Evolutionary conservation across 768 basidiomycete species (phyloP).

Genomic region (Cystobasidium ongulense): DNA sequence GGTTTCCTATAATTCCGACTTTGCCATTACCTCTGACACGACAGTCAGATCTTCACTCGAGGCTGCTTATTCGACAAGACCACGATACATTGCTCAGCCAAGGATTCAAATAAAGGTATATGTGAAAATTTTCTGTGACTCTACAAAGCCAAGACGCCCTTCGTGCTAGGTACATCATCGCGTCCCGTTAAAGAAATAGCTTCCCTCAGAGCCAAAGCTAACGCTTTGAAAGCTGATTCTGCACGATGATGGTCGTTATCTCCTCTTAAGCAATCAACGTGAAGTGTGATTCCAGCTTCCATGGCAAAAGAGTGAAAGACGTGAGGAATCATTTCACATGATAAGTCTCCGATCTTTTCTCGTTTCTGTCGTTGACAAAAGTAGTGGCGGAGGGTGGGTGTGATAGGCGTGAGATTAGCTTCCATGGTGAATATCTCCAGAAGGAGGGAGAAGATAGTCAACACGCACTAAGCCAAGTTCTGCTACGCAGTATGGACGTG

Average conservation of each 20-base stretch:
- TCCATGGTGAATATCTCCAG: too few relatives aligned
- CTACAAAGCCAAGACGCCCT: slow-evolving; percentile 65
- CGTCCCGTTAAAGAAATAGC: slow-evolving; percentile 86
- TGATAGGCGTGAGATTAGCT: too few relatives aligned
- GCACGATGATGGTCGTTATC: slow-evolving; percentile 96
- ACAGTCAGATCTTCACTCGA: too few relatives aligned
- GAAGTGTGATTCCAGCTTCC: slow-evolving; percentile 84
- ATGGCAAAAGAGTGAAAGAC: slow-evolving; percentile 97
- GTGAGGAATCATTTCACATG: slow-evolving; percentile 92
- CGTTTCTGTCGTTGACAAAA: slow-evolving; percentile 48
- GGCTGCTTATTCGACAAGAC: too few relatives aligned
- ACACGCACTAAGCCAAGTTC: slow-evolving; percentile 61
- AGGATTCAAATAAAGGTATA: too few relatives aligned
- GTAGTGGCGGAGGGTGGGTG: too few relatives aligned
- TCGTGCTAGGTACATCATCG: slow-evolving; percentile 87
- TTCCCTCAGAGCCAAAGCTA: slow-evolving; percentile 87
- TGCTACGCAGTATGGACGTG: slow-evolving; percentile 88
- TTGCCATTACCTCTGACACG: too few relatives aligned
- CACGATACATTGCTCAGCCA: too few relatives aligned
- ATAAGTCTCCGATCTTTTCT: slow-evolving; percentile 88
- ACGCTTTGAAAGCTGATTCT: slow-evolving; percentile 95
- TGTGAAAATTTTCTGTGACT: too few relatives aligned
- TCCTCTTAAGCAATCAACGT: slow-evolving; percentile 86
- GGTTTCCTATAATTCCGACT: too few relatives aligned
- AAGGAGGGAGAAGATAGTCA: not conserved